Conservation (phyloP, 1,139 yeast genomes). For the Yamadazyma aaseri region DNA sequence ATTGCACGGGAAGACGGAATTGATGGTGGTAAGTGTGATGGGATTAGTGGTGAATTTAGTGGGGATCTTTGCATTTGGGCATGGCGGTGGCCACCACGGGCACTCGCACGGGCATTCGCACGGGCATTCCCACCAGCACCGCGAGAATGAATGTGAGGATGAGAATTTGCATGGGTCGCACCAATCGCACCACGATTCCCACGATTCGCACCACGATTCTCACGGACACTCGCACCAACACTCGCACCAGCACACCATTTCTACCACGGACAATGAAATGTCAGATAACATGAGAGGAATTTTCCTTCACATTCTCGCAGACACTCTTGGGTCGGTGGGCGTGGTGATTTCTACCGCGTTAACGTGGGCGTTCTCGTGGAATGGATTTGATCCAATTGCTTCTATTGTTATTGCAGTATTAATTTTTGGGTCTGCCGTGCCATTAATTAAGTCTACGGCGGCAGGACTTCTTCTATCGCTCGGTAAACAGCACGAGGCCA, state of each 20-base stretch:
- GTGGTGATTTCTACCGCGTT: conserved; percentile 83
- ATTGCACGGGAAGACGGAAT: conserved; percentile 79
- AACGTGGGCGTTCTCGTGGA: conserved; percentile 55
- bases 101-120: conserved; percentile 33
- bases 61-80: conserved; percentile 93
- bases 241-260: conserved; percentile 15
- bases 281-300: conserved; percentile 91
- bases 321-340: conserved; percentile 94
- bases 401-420: conserved; percentile 82
- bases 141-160: conserved; percentile 11
- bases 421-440: conserved; percentile 79
- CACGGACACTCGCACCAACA: conserved; percentile 16
- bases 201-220: conserved; percentile 16
- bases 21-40: conserved; percentile 75
- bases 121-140: conserved; percentile 13
- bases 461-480: conserved; percentile 67
- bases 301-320: conserved; percentile 89
- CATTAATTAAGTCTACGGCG: conserved; percentile 79
- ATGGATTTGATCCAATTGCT: conserved; percentile 87
- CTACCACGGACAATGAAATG: conserved; percentile 12
- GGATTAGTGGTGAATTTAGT: conserved; percentile 88
- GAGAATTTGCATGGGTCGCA: conserved; percentile 1
- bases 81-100: conserved; percentile 52
- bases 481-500: conserved; percentile 52
- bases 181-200: no score